Evolutionary conservation across 2,329 filamentous ascomycete species (phyloP), one percentile per base, ranked within the genome.

Genomic region (Scedosporium dehoogii): DNA sequence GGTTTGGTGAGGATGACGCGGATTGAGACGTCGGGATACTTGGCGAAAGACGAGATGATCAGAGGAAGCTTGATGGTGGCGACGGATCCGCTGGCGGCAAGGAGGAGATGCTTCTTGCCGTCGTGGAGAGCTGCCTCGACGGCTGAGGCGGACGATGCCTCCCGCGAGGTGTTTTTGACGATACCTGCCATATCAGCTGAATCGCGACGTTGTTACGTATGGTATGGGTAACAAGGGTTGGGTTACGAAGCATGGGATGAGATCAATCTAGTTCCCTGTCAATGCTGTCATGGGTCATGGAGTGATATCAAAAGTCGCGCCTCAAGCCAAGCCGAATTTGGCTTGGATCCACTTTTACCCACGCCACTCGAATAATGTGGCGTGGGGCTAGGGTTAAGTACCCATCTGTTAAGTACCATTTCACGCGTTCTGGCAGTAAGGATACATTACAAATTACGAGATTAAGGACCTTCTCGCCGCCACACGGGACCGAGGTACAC

Each of bases 11-110:
- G 81, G 64, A 97, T 77, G 61, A 97, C 77, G n/a, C 92, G 89
- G 72, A 97, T 91, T 9, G 90, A 91, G 63, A 97, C 78, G 58
- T 76, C 81, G 70, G 66, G 71, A 69, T 68, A 80, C 55, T 71
- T 67, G 16, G 75, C 79, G 3, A 92, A 81, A 1, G 85, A 79
- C 18, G 75, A 69, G 64, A 88, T 78, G 66, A 92, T 90, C 46
- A 82, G 77, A 1, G 85, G 85, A 2, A 91, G 77, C 71, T 97
- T 97, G 70, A 96, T 96, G 6, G 90, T 91, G 14, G 92, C 92
- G n/a, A 96, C 91, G 0, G 89, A 80, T 29, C 78, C 76, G 6
- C 65, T 65, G 4, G 75, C 75, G 0, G 77, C 76, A 5, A 79
- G 70, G 1, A 79, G 69, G 12, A 79, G 68, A 61, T 79, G 77